phyloP scores from a whole-genome alignment of 75 land plant species.

The Ceratopteris richardii region DNA sequence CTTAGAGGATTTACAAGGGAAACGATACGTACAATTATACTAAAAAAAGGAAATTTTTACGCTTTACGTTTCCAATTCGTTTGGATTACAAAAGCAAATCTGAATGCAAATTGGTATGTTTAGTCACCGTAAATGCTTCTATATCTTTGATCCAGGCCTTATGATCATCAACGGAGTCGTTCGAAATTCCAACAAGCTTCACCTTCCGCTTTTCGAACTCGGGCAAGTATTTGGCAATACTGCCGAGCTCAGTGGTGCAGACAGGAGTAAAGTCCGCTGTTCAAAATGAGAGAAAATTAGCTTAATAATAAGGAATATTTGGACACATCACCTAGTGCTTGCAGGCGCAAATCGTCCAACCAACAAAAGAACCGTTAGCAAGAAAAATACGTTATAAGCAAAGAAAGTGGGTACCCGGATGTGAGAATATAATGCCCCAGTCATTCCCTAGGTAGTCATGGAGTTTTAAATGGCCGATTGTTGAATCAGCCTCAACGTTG shows the following conservation, averaged over 20 bases:
- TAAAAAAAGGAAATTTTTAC: no score
- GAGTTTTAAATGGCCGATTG: conserved; percentile 63
- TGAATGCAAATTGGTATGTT: no score
- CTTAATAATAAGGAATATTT: background rate
- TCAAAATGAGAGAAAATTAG: background rate
- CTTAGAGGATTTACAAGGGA: no score
- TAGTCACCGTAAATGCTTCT: conserved; percentile 50
- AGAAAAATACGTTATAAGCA: no score
- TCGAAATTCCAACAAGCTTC: conserved; percentile 82
- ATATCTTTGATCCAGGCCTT: conserved; percentile 78
- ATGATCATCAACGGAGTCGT: conserved; percentile 65
- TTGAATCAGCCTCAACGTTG: conserved; percentile 65
- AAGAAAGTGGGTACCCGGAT: conserved; percentile 49
- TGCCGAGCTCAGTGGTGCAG: conserved; percentile 88
- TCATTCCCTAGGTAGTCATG: conserved; percentile 53
- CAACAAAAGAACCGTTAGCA: no score
- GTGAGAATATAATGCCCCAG: conserved; percentile 85
- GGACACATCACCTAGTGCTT: no score
- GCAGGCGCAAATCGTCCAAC: no score
- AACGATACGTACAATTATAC: no score
- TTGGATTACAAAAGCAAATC: no score
- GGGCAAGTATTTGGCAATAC: conserved; percentile 47
- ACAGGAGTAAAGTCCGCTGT: conserved; percentile 90
- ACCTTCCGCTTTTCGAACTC: conserved; percentile 77
- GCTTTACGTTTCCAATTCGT: no score